Evolutionary conservation across 176 grass and related monocot genomes (phyloP).

Genomic region (Lolium rigidum): DNA sequence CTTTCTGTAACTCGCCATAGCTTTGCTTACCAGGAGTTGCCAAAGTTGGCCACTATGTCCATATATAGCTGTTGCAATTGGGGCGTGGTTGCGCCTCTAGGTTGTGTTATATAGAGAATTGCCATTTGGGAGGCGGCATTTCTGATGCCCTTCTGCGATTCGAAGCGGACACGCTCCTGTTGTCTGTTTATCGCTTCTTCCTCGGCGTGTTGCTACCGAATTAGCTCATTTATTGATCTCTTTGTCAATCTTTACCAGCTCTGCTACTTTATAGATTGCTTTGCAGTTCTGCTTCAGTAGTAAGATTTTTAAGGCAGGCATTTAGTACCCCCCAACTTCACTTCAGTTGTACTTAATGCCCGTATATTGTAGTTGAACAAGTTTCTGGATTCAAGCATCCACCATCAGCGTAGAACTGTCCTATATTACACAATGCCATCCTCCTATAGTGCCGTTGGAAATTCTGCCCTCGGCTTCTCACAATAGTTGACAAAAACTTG

Average conservation of each 20-base stretch:
- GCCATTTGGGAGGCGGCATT: constrained; percentile 7
- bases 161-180: not conserved
- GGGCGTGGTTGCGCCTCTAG: not conserved
- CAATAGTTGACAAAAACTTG: not conserved
- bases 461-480: not conserved
- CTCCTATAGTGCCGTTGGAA: not conserved
- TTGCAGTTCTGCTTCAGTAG: not conserved
- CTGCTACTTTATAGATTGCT: not conserved
- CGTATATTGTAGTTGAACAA: constrained; percentile 2
- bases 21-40: not conserved
- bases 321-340: not conserved
- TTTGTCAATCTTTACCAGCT: not conserved
- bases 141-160: not conserved
- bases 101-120: not conserved
- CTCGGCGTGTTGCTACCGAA: not conserved
- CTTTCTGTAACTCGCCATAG: not conserved
- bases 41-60: not conserved
- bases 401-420: not conserved
- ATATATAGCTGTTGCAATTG: not conserved
- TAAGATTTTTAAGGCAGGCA: not conserved
- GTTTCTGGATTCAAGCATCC: not conserved
- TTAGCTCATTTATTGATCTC: not conserved
- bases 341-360: not conserved
- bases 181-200: not conserved
- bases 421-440: constrained; percentile 5